Evolutionary conservation across 176 grass and related monocot species (phyloP), one percentile per base, ranked within the genome.

Genomic region (Oryza punctata): DNA sequence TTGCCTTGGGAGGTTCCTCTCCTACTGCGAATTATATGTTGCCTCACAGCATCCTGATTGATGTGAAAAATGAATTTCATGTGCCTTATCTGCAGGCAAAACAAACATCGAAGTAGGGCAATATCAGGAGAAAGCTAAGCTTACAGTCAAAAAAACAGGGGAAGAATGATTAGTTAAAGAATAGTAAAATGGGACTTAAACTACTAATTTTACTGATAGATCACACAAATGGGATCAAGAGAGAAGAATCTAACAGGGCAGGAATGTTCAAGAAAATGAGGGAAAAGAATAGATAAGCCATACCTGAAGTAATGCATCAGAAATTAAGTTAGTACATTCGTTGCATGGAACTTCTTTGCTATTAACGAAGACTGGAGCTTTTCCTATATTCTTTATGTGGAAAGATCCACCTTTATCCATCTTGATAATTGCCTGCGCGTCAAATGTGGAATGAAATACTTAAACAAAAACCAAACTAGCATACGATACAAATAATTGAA

Each of bases 291-390:
- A 37, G 70, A 71, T 66, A 73, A 21, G 37, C 16, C 50, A 85
- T 89, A 97, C 95, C 92, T 94, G 78, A 80, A 94, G 83, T 67
- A 97, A 86, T 81, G 79, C 90, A 76, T 88, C 78, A 29, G 90
- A 87, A 75, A 40, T 89, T 91, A 94, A 84, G 63, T 86, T 74
- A 26, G 86, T 88, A 41, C 87, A 67, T 65, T 86, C 88, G 82
- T 76, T 88, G 32, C 50, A 65, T 65, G 75, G 84, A 66, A 97
- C 84, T 91, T 97, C 92, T 82, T 91, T 97, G 89, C 86, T 77
- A 50, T 94, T 93, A 24, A 97, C 90, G 86, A 90, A 94, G 63
- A 97, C 69, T 49, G 92, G 80, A 83, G 46, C 77, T 73, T 88
- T 94, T 28, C 92, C 90, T 37, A 79, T 88, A 78, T 97, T 97